Conservation (phyloP, 2,329 filamentous ascomycete species). For the Parascedosporium putredinis region DNA sequence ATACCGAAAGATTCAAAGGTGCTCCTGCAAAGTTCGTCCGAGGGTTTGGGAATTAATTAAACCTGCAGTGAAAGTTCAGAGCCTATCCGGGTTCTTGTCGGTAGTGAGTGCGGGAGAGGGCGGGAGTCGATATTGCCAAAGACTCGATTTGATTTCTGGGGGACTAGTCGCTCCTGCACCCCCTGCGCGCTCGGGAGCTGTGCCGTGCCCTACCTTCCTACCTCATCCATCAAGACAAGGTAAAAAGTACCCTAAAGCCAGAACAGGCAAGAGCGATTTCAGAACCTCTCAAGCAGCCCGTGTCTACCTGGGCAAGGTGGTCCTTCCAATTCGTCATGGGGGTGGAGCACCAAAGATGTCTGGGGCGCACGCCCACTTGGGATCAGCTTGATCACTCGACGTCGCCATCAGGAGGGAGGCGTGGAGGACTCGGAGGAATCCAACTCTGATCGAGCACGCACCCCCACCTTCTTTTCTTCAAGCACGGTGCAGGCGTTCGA, state of each 20-base stretch:
- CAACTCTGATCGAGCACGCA: too few species aligned
- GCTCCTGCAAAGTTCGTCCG: not conserved
- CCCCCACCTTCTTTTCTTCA: too few species aligned
- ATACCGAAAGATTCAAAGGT: not conserved
- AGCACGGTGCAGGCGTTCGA: not conserved
- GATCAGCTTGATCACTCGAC: too few species aligned
- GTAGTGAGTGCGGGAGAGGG: not conserved
- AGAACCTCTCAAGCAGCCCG: too few species aligned
- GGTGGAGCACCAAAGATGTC: too few species aligned
- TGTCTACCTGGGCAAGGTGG: too few species aligned
- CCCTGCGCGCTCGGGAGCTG: not conserved
- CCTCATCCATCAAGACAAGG: not conserved
- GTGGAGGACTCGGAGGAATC: too few species aligned
- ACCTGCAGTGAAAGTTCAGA: not conserved
- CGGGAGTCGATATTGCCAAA: constrained; percentile 1
- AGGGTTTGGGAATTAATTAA: not conserved
- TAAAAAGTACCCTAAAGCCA: not conserved
- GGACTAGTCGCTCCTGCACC: not conserved
- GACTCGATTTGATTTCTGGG: too few species aligned
- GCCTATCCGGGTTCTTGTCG: not conserved
- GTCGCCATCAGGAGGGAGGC: too few species aligned
- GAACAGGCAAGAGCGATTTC: not conserved
- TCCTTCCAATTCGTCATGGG: too few species aligned
- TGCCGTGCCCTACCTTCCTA: not conserved
- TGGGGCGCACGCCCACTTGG: too few species aligned